Evolutionary conservation across 441 rosid species (phyloP), one percentile per base, ranked within the genome.

Genomic region (Omphalea diandra): DNA sequence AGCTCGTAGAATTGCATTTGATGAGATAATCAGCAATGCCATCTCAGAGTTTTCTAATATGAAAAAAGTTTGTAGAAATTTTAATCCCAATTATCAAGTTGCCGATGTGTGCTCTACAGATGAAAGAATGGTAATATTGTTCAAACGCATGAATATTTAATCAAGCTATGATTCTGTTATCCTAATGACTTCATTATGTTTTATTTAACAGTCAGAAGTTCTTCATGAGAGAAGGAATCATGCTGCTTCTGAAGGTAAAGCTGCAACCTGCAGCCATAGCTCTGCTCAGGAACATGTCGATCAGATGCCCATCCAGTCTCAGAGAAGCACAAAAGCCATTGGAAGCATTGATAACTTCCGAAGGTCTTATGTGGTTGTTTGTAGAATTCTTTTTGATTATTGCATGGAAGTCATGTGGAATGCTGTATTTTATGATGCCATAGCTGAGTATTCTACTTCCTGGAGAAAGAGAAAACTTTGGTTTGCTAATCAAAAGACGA

Each of bases 401-500:
- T 88, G 87, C 86, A 87, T 87, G 93, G 91, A 86, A 85, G 91
- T 88, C 70, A 78, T 84, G 79, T 95, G 98, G 98, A 93, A 95
- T 80, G 91, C 93, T 77, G 90, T 88, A 69, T 88, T 89, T 84
- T 83, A 88, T 80, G 98, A 95, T 76, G 72, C 74, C 67, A 70
- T 93, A 69, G 86, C 77, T 38, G 83, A 86, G 47, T 86, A 76
- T 82, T 65, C 79, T 54, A 74, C 81, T 74, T 73, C 82, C 67
- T 95, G 99, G 99, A 82, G 96, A 74, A 86, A 80, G 75, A 75
- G 76, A 57, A 90, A 82, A 79, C 80, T 86, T 59, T 95, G 99
- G 97, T 85, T 68, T 77, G 80, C 70, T 63, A 81, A 63, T 76
- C 79, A 91, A 17, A 67, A 68, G 65, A 58, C 47, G 52, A 58